Percentiles rank a stretch among this genome's conserved stretches.
Conservation (phyloP, 805 yeast species). For the Zygosaccharomyces gambellarensis region DNA sequence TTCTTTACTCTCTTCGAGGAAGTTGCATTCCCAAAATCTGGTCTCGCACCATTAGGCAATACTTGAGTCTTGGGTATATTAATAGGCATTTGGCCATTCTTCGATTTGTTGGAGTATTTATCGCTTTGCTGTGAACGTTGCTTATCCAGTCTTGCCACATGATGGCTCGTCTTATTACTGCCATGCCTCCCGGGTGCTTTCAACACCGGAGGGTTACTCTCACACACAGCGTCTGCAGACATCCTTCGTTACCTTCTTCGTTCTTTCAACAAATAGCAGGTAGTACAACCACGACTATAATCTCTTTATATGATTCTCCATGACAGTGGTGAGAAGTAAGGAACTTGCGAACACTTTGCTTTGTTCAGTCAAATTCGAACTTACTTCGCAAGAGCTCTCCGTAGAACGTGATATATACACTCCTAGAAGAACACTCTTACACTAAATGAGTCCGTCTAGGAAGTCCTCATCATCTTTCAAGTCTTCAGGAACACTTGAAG, state of each 20-base stretch:
- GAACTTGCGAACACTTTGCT: neutral
- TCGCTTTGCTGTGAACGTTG: conserved; percentile 9
- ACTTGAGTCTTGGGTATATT: conserved; percentile 26
- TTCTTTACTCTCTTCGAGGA: conserved; percentile 4
- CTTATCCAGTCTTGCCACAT: conserved; percentile 12
- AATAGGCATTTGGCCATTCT: conserved; percentile 13
- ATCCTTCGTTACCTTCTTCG: conserved; percentile 8
- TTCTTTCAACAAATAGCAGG: neutral
- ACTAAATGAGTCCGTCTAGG: conserved; percentile 24
- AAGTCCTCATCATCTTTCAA: conserved; percentile 26
- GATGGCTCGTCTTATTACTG: conserved; percentile 17
- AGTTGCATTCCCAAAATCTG: conserved; percentile 29
- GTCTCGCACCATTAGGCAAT: conserved; percentile 33
- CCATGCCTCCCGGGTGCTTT: conserved; percentile 20
- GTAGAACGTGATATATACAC: neutral
- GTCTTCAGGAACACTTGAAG: conserved; percentile 19
- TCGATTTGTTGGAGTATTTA: conserved; percentile 13
- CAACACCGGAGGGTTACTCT: conserved; percentile 31
- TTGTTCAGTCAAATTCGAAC: neutral
- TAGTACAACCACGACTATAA: neutral
- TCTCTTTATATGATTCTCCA: neutral
- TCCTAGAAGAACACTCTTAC: neutral
- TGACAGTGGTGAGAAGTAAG: neutral
- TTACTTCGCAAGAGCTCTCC: neutral
- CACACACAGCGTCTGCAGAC: conserved; percentile 34